A percentile compares a stretch with the other conserved stretches of the same genome.
Conservation (phyloP, 2,329 filamentous ascomycete genomes). For the Sporothrix schenckii region DNA sequence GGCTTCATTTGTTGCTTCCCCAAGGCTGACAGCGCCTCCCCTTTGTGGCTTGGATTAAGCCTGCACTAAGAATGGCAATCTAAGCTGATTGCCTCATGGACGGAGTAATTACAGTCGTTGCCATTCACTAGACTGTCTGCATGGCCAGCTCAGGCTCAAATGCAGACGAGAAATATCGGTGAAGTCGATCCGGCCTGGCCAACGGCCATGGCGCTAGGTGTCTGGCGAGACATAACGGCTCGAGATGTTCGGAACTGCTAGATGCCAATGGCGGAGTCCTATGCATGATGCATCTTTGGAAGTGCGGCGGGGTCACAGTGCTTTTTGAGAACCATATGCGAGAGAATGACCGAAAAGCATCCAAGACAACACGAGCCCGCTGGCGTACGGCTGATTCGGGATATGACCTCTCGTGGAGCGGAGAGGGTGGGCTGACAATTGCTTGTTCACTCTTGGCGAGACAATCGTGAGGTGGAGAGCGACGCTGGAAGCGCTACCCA, state of each 20-base stretch:
- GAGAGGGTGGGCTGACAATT: background rate
- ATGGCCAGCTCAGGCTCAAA: too few species aligned
- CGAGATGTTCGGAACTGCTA: background rate
- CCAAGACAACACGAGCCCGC: background rate
- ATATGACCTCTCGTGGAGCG: constrained; percentile 14
- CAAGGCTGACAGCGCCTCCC: constrained; percentile 21
- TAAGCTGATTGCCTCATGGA: background rate
- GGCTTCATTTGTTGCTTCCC: background rate
- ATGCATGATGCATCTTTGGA: too few species aligned
- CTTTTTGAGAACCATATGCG: background rate
- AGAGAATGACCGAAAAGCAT: background rate
- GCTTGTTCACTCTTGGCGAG: background rate
- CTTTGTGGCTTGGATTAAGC: constrained; percentile 28
- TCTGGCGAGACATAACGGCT: background rate
- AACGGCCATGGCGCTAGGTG: background rate
- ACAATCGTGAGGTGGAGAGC: background rate
- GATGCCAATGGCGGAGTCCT: background rate
- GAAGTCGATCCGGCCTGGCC: background rate
- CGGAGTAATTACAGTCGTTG: too few species aligned
- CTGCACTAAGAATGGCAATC: constrained; percentile 27
- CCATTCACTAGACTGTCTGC: too few species aligned
- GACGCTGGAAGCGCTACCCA: background rate
- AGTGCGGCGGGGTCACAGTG: background rate
- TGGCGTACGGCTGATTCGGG: constrained; percentile 26
- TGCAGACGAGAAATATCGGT: background rate